phyloP scores from a whole-genome alignment of 2,329 filamentous ascomycete species.

The Cadophora gregata region DNA sequence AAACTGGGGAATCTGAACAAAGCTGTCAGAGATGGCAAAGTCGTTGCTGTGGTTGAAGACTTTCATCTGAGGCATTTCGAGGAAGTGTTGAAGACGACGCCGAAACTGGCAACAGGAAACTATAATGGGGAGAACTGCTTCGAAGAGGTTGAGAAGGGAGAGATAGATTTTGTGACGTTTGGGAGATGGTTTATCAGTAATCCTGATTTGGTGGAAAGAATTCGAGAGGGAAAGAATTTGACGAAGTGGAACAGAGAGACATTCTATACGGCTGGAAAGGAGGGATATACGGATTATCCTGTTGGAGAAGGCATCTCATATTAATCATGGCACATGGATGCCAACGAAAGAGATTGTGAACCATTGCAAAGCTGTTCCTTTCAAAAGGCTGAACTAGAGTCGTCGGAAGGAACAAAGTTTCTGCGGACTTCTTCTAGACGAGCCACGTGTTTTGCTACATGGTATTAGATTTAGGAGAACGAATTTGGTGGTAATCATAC shows the following conservation, averaged over 20 bases:
- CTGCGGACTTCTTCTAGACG: slow-evolving; percentile 17
- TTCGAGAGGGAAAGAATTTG: slow-evolving; percentile 23
- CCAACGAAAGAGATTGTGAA: too few relatives aligned
- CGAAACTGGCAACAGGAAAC: slow-evolving; percentile 26
- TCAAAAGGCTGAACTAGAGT: background rate
- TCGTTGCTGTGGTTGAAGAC: slow-evolving; percentile 17
- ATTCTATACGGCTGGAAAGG: slow-evolving; percentile 22
- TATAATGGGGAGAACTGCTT: slow-evolving; percentile 30
- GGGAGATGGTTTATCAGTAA: slow-evolving; percentile 34
- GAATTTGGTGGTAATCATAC: slow-evolving; percentile 7
- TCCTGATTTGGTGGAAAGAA: slow-evolving; percentile 31
- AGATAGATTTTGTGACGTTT: slow-evolving; percentile 31
- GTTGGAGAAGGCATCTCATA: slow-evolving; percentile 15
- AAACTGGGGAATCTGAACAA: slow-evolving; percentile 28
- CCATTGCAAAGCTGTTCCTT: background rate
- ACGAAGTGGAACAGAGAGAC: slow-evolving; percentile 12
- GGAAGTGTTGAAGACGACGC: slow-evolving; percentile 25
- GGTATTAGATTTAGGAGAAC: background rate
- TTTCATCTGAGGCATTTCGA: slow-evolving; percentile 26
- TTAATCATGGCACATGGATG: too few relatives aligned
- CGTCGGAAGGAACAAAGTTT: background rate
- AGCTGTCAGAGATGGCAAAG: slow-evolving; percentile 18
- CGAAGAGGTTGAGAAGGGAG: slow-evolving; percentile 29
- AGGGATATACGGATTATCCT: slow-evolving; percentile 32
- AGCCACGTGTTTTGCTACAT: slow-evolving; percentile 20